Evolutionary conservation across 495 filamentous ascomycete genomes (phyloP), one percentile per base, ranked within the genome.

Genomic region (Penicillium diatomitis): DNA sequence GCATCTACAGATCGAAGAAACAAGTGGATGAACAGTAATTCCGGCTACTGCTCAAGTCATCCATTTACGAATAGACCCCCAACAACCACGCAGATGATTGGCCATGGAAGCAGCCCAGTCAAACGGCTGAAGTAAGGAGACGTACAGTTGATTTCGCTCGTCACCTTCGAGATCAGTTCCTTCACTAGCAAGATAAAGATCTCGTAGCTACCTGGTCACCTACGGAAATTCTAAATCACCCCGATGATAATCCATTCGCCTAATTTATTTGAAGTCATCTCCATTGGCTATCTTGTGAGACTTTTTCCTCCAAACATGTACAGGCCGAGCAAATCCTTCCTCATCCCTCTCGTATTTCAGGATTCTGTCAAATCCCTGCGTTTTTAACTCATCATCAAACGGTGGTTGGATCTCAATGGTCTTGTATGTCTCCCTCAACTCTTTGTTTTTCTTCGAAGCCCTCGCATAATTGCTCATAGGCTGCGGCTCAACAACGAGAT

Each of bases 381-480:
- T 53, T 47, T 50, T 56, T 56, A 62, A 49, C 44, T 62, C 59
- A 44, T 52, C 20, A 9, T 60, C 53, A 51, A 62, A 62, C 32
- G 59, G 56, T 20, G 59, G 59, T 34, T 35, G 48, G 32, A 62
- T 62, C 38, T 60, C 50, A 2, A 62, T 59, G 11, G 53, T 57
- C 47, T 60, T 62, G 57, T 62, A 62, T 37, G 32, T 57, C 48
- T 62, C 56, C 57, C 59, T 56, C 50, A 62, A 57, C 40, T 62
- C 59, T 52, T 62, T 62, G 50, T 62, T 62, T 38, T 38, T 62
- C 47, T 58, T 62, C 10, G 56, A 56, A 51, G 59, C 59, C 46
- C 51, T 62, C 34, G 56, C 53, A 57, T 60, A 62, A 60, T 62
- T 62, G 56, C 56, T 62, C 56, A 62, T 62, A 51, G 59, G 59